Conservation (phyloP, 345 rosid species). For the Mallotus nudiflorus region DNA sequence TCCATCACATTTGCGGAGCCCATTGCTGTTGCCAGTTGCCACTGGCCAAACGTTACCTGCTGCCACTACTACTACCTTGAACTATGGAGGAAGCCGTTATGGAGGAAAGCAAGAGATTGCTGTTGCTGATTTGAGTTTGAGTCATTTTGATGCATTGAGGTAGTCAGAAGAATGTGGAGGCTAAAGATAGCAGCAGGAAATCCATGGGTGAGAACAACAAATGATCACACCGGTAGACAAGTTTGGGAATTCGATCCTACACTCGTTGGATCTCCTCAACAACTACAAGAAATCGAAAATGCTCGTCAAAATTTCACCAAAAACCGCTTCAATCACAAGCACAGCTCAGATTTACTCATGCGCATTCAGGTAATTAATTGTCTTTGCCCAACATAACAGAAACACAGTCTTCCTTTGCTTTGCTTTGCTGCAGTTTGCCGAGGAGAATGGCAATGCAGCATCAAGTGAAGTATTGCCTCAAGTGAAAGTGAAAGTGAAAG, state of each 20-base stretch:
- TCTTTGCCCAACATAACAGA: not conserved
- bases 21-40: too few species aligned
- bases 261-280: slow-evolving; percentile 54
- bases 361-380: slow-evolving; percentile 61
- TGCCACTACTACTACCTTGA: too few species aligned
- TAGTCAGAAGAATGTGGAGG: too few species aligned
- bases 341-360: slow-evolving; percentile 88
- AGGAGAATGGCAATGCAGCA: slow-evolving; percentile 63
- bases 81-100: too few species aligned
- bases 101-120: too few species aligned
- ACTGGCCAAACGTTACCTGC: too few species aligned
- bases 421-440: slow-evolving; percentile 50
- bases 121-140: too few species aligned
- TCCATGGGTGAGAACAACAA: slow-evolving; percentile 70
- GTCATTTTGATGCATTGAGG: too few species aligned
- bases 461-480: slow-evolving; percentile 41
- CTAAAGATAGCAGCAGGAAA: slow-evolving; percentile 77
- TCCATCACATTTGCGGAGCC: too few species aligned
- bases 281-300: slow-evolving; percentile 56
- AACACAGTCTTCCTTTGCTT: not conserved
- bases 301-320: slow-evolving; percentile 53
- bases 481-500: slow-evolving; percentile 51
- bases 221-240: slow-evolving; percentile 76
- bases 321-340: slow-evolving; percentile 64
- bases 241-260: slow-evolving; percentile 88